These are phyloP conservation scores for Candida quercuum DNA, from an alignment of 805 yeast species.

Conservation along the genomic window DNA sequence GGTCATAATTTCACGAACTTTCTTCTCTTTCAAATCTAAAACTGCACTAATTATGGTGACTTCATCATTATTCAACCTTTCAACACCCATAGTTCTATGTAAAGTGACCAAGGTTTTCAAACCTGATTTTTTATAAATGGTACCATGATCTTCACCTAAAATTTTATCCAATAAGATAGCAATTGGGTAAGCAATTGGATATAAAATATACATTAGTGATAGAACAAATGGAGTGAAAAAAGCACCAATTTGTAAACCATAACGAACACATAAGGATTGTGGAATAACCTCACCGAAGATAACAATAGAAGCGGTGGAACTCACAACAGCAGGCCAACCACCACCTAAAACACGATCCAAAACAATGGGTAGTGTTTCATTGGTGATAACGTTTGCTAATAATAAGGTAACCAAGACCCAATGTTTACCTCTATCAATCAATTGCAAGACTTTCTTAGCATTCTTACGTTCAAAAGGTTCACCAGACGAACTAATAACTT, in stretches of 20 bases:
- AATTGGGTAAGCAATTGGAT: constrained; percentile 89
- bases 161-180: constrained; percentile 74
- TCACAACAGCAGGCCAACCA: constrained; percentile 94
- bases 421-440: constrained; percentile 84
- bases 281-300: constrained; percentile 96
- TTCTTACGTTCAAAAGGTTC: constrained; percentile 57
- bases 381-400: constrained; percentile 83
- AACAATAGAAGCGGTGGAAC: constrained; percentile 90
- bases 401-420: constrained; percentile 92
- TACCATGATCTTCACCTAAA: constrained; percentile 95
- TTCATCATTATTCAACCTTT: constrained; percentile 88
- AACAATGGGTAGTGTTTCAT: constrained; percentile 91
- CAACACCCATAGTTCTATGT: constrained; percentile 93
- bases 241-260: constrained; percentile 89
- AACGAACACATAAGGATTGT: constrained; percentile 87
- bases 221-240: constrained; percentile 85
- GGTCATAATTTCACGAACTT: constrained; percentile 85
- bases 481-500: constrained; percentile 90
- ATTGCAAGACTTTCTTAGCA: constrained; percentile 65
- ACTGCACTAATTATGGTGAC: constrained; percentile 95
- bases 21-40: constrained; percentile 86
- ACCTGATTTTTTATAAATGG: constrained; percentile 88
- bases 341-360: constrained; percentile 92
- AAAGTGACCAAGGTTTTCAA: constrained; percentile 88
- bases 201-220: constrained; percentile 79